Base-by-base conservation (phyloP, 2,329 filamentous ascomycete species). In the Neonectria coccinea region DNA sequence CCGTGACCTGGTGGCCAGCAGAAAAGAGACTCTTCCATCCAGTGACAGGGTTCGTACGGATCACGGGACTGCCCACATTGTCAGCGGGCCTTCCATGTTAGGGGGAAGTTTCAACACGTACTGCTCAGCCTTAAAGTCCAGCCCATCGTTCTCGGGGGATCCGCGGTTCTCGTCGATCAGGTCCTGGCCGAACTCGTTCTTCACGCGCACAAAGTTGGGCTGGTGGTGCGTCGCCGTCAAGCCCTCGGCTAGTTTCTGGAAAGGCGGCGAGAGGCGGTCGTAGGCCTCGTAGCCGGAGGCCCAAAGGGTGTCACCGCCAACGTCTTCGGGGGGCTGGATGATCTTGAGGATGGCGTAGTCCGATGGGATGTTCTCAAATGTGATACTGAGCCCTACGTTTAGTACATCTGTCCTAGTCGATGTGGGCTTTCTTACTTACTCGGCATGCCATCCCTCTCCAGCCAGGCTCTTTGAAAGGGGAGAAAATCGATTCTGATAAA, bases 1-100 rank as follows among this genome's bases (percentile, higher is more conserved):
- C 66, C 2, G 55, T 16, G 2, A 66, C 12, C 36, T 67, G 54
- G 0, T 66, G 58, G 7, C 41, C 62, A 25, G 56, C 65, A 6
- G 58, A 54, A 10, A 67, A 67, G 39, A 66, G 22, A 12, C 62
- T 65, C 56, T 67, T 67, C 65, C 62, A 67, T 5, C 62, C 65
- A 2, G 65, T 67, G 2, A 67, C 58, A 5, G 65, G 65, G 39
- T 67, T 67, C 3, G 65, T 65, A 2, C 62, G 65, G n/a, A 67
- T 54, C 2, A 67, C 65, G 9, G 62, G 62, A 39, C 58, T 59
- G 22, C 11, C 7, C n/a, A 12, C 16, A 10, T 14, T 31, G 45
- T 60, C 45, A 64, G 53, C 36, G 12, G 12, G 33, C 12, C 12
- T n/a, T 12, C 29, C 27, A 2, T 20, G 12, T 4, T 6, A 20